These are phyloP conservation scores for Trichoderma aggressivum DNA, from an alignment of 2,329 filamentous ascomycete genomes.

Conservation along the genomic window DNA sequence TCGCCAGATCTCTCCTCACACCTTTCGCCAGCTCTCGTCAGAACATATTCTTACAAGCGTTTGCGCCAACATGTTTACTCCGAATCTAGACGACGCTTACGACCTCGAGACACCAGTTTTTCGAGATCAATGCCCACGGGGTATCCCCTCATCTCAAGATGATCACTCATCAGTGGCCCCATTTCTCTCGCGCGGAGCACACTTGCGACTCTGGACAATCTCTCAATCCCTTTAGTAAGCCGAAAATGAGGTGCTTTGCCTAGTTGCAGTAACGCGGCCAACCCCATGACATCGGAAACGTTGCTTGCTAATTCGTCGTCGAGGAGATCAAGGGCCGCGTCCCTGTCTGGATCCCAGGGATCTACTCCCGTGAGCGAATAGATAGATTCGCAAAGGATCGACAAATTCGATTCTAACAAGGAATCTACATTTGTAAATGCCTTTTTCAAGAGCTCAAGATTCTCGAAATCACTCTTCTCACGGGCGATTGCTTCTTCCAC, in stretches of 20 bases:
- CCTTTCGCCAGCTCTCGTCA: neutral
- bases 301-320: neutral
- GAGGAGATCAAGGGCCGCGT: neutral
- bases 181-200: neutral
- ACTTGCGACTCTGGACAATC: neutral
- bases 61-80: neutral
- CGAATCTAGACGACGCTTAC: neutral
- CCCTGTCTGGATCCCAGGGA: neutral
- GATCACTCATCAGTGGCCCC: neutral
- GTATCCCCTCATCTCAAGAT: neutral
- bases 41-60: neutral
- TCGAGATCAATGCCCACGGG: neutral
- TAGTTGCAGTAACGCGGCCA: neutral
- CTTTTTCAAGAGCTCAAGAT: neutral
- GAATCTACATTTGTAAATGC: neutral
- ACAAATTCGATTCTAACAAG: neutral
- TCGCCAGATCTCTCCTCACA: too few relatives aligned
- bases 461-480: neutral
- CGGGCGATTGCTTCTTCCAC: neutral
- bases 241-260: neutral
- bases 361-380: neutral
- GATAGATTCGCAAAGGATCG: neutral
- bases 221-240: neutral
- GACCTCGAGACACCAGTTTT: neutral
- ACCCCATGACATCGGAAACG: neutral